A percentile compares a stretch with the other conserved stretches of the same genome.
These are phyloP conservation scores for Podospora appendiculata DNA, from an alignment of 495 filamentous ascomycete species.

Conservation along the genomic window DNA sequence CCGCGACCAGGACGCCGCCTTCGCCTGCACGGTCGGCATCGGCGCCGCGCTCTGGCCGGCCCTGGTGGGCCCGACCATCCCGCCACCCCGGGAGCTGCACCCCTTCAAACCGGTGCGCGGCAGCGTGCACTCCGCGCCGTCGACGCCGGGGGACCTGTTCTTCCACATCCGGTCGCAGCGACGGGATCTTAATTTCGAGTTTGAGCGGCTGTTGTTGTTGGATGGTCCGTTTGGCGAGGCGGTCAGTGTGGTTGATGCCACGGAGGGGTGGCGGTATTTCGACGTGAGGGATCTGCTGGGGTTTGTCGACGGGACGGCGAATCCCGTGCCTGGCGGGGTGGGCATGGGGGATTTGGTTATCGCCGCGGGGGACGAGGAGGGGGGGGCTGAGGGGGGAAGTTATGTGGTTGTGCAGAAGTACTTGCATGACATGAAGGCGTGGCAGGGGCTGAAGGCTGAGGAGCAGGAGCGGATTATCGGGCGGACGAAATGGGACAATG, in stretches of 20 bases:
- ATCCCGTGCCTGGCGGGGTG: background rate
- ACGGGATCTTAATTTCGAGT: constrained; percentile 1
- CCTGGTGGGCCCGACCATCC: background rate
- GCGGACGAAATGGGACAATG: constrained; percentile 2
- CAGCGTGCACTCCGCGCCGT: background rate
- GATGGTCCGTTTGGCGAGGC: background rate
- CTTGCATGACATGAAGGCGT: constrained; percentile 3
- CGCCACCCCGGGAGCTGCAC: background rate
- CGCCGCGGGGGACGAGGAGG: background rate
- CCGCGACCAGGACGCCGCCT: background rate
- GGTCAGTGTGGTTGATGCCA: background rate
- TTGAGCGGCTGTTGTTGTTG: background rate
- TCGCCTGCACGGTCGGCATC: constrained; percentile 8
- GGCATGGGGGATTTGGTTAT: background rate
- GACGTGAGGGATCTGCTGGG: constrained; percentile 2
- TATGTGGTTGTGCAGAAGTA: constrained; percentile 5
- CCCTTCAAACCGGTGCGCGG: background rate
- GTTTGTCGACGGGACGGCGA: constrained; percentile 2
- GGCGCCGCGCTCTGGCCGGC: background rate
- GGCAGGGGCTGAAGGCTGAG: background rate
- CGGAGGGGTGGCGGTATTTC: background rate
- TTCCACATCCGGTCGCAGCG: constrained; percentile 1
- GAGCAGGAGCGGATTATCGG: constrained; percentile 1
- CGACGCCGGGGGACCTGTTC: background rate
- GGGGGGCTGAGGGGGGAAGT: background rate